Conservation (phyloP, 495 filamentous ascomycete species). For the Patellaria atrata region DNA sequence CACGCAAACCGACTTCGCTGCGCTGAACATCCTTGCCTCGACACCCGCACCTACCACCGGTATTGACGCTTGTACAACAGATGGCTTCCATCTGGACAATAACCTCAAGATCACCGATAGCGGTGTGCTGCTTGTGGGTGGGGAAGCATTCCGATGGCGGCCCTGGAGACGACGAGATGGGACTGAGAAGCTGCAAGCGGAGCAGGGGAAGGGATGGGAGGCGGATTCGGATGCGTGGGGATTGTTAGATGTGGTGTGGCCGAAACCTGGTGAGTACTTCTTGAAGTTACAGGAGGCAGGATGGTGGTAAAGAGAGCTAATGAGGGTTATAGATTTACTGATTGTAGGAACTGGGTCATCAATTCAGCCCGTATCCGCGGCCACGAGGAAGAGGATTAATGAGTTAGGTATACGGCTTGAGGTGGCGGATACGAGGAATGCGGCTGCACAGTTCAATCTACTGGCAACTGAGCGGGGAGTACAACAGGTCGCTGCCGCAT, state of each 20-base stretch:
- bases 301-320: background rate
- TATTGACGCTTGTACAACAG: slow-evolving; percentile 60
- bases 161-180: slow-evolving; percentile 45
- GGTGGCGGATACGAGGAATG: slow-evolving; percentile 84
- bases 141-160: slow-evolving; percentile 78
- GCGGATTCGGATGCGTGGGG: slow-evolving; percentile 57
- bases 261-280: slow-evolving; percentile 62
- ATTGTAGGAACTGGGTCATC: slow-evolving; percentile 71
- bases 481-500: slow-evolving; percentile 66
- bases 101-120: slow-evolving; percentile 52
- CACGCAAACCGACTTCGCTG: slow-evolving; percentile 59
- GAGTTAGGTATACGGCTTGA: slow-evolving; percentile 74
- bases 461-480: slow-evolving; percentile 45
- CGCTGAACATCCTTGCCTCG: slow-evolving; percentile 65
- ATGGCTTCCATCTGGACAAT: slow-evolving; percentile 73
- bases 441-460: slow-evolving; percentile 71
- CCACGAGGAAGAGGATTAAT: slow-evolving; percentile 55
- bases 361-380: slow-evolving; percentile 61
- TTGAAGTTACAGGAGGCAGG: background rate
- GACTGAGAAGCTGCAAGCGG: slow-evolving; percentile 42
- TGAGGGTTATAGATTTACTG: slow-evolving; percentile 52
- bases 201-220: slow-evolving; percentile 68
- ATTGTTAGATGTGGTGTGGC: slow-evolving; percentile 66
- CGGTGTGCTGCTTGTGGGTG: slow-evolving; percentile 60
- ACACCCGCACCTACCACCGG: slow-evolving; percentile 62